phyloP scores from a whole-genome alignment of 2,329 filamentous ascomycete species.

The Arthrinium puccinioides region DNA sequence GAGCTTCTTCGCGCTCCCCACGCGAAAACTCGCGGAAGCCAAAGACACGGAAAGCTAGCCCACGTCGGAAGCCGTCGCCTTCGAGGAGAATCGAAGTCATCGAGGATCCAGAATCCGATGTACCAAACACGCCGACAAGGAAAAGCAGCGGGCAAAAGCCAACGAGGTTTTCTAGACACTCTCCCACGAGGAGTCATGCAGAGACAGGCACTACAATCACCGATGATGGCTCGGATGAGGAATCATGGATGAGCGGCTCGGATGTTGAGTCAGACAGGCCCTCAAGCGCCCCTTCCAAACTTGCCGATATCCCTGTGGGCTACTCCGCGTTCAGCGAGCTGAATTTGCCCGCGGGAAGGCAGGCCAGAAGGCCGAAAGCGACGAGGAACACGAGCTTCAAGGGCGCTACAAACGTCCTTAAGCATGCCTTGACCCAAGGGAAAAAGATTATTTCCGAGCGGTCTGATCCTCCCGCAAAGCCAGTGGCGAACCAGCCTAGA shows the following conservation, averaged over 20 bases:
- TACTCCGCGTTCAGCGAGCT: slow-evolving; percentile 61
- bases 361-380: slow-evolving; percentile 34
- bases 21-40: slow-evolving; percentile 18
- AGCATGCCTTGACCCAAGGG: slow-evolving; percentile 56
- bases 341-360: slow-evolving; percentile 44
- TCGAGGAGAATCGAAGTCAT: slow-evolving; percentile 23
- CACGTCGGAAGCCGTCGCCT: slow-evolving; percentile 14
- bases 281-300: slow-evolving; percentile 37
- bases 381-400: slow-evolving; percentile 52
- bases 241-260: slow-evolving; percentile 26
- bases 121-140: slow-evolving; percentile 31
- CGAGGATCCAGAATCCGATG: slow-evolving; percentile 28
- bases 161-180: slow-evolving; percentile 14
- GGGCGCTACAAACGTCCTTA: slow-evolving; percentile 54
- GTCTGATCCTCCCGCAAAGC: slow-evolving; percentile 44
- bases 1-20: slow-evolving; percentile 21
- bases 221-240: slow-evolving; percentile 23
- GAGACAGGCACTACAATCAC: slow-evolving; percentile 19
- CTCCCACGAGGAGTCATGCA: slow-evolving; percentile 9
- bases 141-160: slow-evolving; percentile 19
- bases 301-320: slow-evolving; percentile 57
- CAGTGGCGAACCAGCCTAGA: slow-evolving; percentile 47
- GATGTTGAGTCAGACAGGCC: slow-evolving; percentile 24
- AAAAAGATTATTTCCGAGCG: slow-evolving; percentile 59
- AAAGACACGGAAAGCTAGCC: slow-evolving; percentile 12